A percentile compares a stretch with the other conserved stretches of the same genome.
These are phyloP conservation scores for Fusarium algeriense DNA, from an alignment of 2,329 filamentous ascomycete species.

Conservation along the genomic window DNA sequence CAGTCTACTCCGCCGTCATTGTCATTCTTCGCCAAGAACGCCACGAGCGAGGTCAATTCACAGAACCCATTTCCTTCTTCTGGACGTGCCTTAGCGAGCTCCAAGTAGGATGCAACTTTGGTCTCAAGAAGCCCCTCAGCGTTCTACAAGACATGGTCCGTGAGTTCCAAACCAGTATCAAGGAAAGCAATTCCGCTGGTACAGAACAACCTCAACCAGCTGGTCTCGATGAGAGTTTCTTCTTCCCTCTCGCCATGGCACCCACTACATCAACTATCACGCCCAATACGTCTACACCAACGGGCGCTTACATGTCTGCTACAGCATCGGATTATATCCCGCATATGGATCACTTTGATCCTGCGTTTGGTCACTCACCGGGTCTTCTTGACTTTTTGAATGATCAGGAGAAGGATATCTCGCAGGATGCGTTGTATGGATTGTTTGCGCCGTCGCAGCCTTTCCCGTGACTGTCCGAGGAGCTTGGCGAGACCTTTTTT, in stretches of 20 bases:
- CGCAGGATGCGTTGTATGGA: slow-evolving; percentile 49
- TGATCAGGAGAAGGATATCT: slow-evolving; percentile 50
- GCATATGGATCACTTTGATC: slow-evolving; percentile 45
- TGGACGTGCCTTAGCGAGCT: slow-evolving; percentile 53
- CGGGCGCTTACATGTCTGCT: slow-evolving; percentile 38
- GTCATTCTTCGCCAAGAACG: slow-evolving; percentile 51
- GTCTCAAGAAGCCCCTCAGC: slow-evolving; percentile 52
- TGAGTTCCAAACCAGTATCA: slow-evolving; percentile 49
- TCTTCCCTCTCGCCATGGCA: slow-evolving; percentile 48
- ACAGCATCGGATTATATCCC: slow-evolving; percentile 38
- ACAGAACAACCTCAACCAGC: slow-evolving; percentile 40
- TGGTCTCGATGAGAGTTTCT: slow-evolving; percentile 49
- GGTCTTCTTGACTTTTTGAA: slow-evolving; percentile 47
- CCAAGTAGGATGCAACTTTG: slow-evolving; percentile 53
- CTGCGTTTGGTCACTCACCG: slow-evolving; percentile 43
- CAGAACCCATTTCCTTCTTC: slow-evolving; percentile 53
- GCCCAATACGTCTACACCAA: slow-evolving; percentile 25
- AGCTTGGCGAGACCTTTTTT: slow-evolving; percentile 38
- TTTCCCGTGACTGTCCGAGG: slow-evolving; percentile 44
- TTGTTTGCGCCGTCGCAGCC: slow-evolving; percentile 49
- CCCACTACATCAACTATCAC: slow-evolving; percentile 20
- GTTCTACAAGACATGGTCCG: slow-evolving; percentile 52
- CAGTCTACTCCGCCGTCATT: slow-evolving; percentile 54
- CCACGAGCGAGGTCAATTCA: slow-evolving; percentile 48
- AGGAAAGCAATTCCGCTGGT: slow-evolving; percentile 42